These are phyloP conservation scores for Reutealis trisperma DNA, from an alignment of 345 rosid genomes.

Conservation along the genomic window DNA sequence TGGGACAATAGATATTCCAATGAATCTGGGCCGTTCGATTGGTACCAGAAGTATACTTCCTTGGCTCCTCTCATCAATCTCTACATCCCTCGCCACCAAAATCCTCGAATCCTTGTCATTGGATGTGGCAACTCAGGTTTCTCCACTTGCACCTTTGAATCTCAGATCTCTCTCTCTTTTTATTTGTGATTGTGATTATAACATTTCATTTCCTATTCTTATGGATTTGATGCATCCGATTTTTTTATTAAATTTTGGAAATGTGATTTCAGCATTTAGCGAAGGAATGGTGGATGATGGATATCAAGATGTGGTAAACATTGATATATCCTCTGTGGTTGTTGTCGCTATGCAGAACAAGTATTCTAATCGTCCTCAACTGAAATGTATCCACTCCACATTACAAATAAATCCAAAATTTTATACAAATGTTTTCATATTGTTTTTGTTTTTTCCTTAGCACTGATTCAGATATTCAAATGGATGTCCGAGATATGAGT, in stretches of 20 bases:
- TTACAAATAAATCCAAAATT: neutral
- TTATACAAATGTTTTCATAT: neutral
- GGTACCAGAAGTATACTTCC: constrained; percentile 86
- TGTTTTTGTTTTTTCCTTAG: constrained; percentile 4
- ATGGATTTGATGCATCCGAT: too few relatives aligned
- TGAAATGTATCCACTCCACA: constrained; percentile 52
- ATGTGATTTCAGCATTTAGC: constrained; percentile 57
- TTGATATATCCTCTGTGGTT: constrained; percentile 78
- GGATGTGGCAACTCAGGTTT: constrained; percentile 89
- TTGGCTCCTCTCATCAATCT: constrained; percentile 78
- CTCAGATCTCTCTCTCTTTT: constrained; percentile 7
- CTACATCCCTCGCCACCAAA: constrained; percentile 57
- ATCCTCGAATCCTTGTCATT: constrained; percentile 56
- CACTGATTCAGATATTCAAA: constrained; percentile 51
- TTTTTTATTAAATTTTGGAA: too few relatives aligned
- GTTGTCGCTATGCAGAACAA: constrained; percentile 65
- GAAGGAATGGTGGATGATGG: constrained; percentile 83
- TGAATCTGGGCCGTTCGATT: constrained; percentile 81
- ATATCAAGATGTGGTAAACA: constrained; percentile 70
- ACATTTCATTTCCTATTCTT: too few relatives aligned
- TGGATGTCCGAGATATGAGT: constrained; percentile 86
- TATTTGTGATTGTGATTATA: neutral
- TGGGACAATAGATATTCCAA: constrained; percentile 82
- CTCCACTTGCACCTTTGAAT: neutral
- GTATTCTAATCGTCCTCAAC: constrained; percentile 55